These are phyloP conservation scores for Cytospora chrysosperma DNA, from an alignment of 2,329 filamentous ascomycete genomes.

Conservation along the genomic window DNA sequence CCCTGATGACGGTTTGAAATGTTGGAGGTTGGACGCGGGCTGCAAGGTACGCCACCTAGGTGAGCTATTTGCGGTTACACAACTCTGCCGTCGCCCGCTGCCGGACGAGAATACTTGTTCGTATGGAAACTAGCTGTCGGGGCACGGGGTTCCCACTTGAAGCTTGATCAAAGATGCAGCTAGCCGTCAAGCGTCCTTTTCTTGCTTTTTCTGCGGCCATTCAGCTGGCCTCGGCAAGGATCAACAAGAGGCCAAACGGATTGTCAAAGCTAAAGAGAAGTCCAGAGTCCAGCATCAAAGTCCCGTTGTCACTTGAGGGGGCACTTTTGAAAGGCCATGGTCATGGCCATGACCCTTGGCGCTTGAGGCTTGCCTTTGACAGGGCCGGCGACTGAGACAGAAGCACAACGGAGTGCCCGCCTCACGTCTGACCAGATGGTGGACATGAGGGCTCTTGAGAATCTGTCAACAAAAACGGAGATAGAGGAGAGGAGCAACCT, in stretches of 20 bases:
- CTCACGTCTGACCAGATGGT: slow-evolving; percentile 1
- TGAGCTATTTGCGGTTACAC: slow-evolving; percentile 23
- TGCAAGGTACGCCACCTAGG: slow-evolving; percentile 19
- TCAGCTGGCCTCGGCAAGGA: slow-evolving; percentile 11
- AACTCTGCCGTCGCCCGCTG: slow-evolving; percentile 18
- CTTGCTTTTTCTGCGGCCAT: slow-evolving; percentile 12
- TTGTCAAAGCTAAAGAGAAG: background rate
- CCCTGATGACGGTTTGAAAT: background rate
- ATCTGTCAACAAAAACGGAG: background rate
- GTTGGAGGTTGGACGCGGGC: slow-evolving; percentile 4
- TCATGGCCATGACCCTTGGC: background rate
- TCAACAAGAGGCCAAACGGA: slow-evolving; percentile 8
- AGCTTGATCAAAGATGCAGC: slow-evolving; percentile 20
- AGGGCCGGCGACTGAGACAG: slow-evolving; percentile 18
- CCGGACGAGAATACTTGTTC: slow-evolving; percentile 23
- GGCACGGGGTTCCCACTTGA: slow-evolving; percentile 5
- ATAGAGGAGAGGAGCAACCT: background rate
- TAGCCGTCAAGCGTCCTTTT: slow-evolving; percentile 15
- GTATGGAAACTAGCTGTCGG: slow-evolving; percentile 10
- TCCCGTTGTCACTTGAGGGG: background rate
- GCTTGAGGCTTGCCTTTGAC: slow-evolving; percentile 13
- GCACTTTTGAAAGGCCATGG: background rate
- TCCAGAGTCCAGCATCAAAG: background rate
- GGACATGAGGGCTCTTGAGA: background rate
- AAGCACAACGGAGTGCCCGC: slow-evolving; percentile 6